These are phyloP conservation scores for Mycena rosella DNA, from an alignment of 768 basidiomycete genomes.

Conservation along the genomic window DNA sequence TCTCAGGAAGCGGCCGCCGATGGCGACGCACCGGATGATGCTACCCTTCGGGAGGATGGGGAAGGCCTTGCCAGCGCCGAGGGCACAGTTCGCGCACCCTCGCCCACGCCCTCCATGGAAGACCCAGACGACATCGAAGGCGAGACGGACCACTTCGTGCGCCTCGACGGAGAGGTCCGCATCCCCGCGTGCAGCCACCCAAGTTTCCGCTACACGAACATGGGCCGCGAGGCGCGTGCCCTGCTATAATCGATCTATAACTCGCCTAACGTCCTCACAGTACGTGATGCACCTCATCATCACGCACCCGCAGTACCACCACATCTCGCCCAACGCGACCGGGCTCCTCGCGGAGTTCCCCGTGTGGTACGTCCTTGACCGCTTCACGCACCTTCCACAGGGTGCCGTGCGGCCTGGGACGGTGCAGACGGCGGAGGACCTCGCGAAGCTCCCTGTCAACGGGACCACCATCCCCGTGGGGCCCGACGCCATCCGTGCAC, in stretches of 20 bases:
- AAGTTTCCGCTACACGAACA: slow-evolving; percentile 31
- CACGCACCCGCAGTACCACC: slow-evolving; percentile 22
- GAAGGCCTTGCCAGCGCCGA: background rate
- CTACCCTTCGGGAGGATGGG: background rate
- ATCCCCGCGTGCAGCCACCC: slow-evolving; percentile 30
- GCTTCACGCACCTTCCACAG: slow-evolving; percentile 20
- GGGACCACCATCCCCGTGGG: slow-evolving; percentile 16
- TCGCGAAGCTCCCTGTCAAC: slow-evolving; percentile 18
- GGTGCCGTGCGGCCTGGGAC: background rate
- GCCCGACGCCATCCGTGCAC: slow-evolving; percentile 16
- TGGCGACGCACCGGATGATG: background rate
- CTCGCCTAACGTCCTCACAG: background rate
- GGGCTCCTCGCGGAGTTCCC: slow-evolving; percentile 24
- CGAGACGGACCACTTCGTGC: slow-evolving; percentile 25
- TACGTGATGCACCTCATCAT: slow-evolving; percentile 21
- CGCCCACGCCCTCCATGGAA: slow-evolving; percentile 15
- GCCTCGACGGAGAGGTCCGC: slow-evolving; percentile 34
- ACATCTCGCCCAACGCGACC: slow-evolving; percentile 24
- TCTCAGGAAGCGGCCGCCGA: too few species aligned
- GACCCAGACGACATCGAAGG: background rate
- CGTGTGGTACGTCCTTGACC: slow-evolving; percentile 26
- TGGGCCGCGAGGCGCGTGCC: slow-evolving; percentile 30
- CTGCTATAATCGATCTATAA: background rate
- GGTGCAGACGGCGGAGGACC: slow-evolving; percentile 3
- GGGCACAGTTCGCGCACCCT: slow-evolving; percentile 9